phyloP scores from a whole-genome alignment of 2,329 filamentous ascomycete species.

The Botryosphaeria dothidea region DNA sequence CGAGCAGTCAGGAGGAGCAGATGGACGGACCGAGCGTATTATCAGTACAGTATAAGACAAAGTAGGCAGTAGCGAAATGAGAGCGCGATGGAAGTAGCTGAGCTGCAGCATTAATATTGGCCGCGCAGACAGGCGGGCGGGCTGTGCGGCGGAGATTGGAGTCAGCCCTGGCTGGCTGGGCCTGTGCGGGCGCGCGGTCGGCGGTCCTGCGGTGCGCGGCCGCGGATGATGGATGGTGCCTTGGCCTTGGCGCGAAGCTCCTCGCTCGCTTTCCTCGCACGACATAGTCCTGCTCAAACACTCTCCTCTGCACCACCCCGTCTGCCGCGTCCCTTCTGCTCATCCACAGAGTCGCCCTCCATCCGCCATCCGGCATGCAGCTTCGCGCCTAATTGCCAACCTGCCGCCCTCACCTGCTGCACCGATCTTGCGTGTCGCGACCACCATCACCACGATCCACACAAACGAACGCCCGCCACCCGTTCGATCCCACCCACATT shows the following conservation, averaged over 20 bases:
- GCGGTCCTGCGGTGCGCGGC: not conserved
- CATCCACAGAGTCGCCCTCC: not conserved
- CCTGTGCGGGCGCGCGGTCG: not conserved
- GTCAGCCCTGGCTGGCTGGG: not conserved
- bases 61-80: not conserved
- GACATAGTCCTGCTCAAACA: slow-evolving; percentile 1
- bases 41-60: not conserved
- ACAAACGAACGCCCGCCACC: not conserved
- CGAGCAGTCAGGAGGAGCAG: not conserved
- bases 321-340: not conserved
- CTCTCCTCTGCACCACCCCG: not conserved
- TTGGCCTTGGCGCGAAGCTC: slow-evolving; percentile 15
- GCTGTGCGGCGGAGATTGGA: slow-evolving; percentile 9
- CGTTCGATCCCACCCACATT: not conserved
- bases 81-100: not conserved
- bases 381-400: not conserved
- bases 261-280: slow-evolving; percentile 13
- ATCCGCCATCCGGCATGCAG: not conserved
- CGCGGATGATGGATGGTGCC: not conserved
- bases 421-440: not conserved
- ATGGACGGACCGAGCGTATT: not conserved
- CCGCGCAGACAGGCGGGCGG: not conserved
- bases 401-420: not conserved
- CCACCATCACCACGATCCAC: not conserved
- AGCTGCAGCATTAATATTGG: slow-evolving; percentile 1